A percentile compares a stretch with the other conserved stretches of the same genome.
These are phyloP conservation scores for Tuber aestivum DNA, from an alignment of 495 filamentous ascomycete species.

Conservation along the genomic window DNA sequence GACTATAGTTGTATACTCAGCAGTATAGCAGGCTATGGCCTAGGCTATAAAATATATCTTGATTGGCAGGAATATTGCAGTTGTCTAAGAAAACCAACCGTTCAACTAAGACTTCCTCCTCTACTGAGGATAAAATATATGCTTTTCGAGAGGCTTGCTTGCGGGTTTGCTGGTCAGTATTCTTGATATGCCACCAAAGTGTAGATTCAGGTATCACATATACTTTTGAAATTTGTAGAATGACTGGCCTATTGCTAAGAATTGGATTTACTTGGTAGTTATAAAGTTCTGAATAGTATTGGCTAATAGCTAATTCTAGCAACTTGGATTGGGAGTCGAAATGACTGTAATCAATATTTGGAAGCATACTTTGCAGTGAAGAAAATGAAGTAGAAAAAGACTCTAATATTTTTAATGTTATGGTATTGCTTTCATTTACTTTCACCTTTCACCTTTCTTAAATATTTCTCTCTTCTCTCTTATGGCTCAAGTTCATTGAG, in stretches of 20 bases:
- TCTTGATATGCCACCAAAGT: neutral
- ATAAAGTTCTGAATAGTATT: neutral
- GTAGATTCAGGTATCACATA: neutral
- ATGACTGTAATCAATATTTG: neutral
- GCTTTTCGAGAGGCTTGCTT: neutral
- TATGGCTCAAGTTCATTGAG: neutral
- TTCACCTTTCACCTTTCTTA: neutral
- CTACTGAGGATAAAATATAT: neutral
- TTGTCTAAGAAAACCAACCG: constrained; percentile 11
- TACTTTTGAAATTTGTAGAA: constrained; percentile 1
- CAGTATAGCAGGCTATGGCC: neutral
- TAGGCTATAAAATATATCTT: neutral
- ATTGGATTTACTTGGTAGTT: neutral
- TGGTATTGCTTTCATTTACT: neutral
- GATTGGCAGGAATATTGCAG: constrained; percentile 9
- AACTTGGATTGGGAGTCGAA: neutral
- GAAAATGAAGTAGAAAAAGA: neutral
- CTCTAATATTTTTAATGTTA: neutral
- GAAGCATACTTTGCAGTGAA: neutral
- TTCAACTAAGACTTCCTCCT: constrained; percentile 6
- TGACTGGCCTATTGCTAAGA: neutral
- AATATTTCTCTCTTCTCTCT: neutral
- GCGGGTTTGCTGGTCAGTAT: neutral
- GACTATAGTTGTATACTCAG: neutral
- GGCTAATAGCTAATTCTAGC: constrained; percentile 1